A percentile compares a stretch with the other conserved stretches of the same genome.
Conservation (phyloP, 2,329 filamentous ascomycete species). For the Talaromyces sp. region DNA sequence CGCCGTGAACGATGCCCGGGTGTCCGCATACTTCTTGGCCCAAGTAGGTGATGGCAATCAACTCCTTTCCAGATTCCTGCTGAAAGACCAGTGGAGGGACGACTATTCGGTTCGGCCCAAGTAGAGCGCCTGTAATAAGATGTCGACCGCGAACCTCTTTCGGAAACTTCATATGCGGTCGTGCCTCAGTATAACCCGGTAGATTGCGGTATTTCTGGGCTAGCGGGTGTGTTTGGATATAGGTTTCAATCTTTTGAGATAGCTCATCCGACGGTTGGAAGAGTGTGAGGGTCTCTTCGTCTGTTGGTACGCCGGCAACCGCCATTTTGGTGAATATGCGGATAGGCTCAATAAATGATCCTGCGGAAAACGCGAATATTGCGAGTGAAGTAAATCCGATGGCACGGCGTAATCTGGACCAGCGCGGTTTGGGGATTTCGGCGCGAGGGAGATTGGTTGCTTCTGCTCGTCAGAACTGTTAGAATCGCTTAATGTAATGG, state of each 20-base stretch:
- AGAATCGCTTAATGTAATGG: neutral
- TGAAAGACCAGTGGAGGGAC: slow-evolving; percentile 77
- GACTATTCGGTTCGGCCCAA: slow-evolving; percentile 68
- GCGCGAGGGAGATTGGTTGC: neutral
- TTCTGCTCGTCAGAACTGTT: neutral
- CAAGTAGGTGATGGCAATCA: slow-evolving; percentile 70
- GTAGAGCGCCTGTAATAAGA: slow-evolving; percentile 74
- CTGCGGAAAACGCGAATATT: slow-evolving; percentile 29
- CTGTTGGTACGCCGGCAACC: slow-evolving; percentile 48
- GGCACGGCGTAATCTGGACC: slow-evolving; percentile 30
- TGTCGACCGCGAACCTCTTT: slow-evolving; percentile 63
- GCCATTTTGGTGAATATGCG: slow-evolving; percentile 29
- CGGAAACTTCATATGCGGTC: slow-evolving; percentile 85
- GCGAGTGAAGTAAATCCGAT: slow-evolving; percentile 35
- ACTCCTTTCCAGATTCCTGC: slow-evolving; percentile 62
- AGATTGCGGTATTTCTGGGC: slow-evolving; percentile 62
- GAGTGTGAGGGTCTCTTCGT: slow-evolving; percentile 66
- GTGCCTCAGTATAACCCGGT: slow-evolving; percentile 64
- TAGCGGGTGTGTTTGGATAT: slow-evolving; percentile 72
- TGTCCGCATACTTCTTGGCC: slow-evolving; percentile 81
- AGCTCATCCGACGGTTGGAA: slow-evolving; percentile 56
- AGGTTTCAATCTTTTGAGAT: slow-evolving; percentile 59
- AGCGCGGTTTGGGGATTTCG: slow-evolving; percentile 19
- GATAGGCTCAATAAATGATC: slow-evolving; percentile 25
- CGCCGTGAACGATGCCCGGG: slow-evolving; percentile 84